Evolutionary conservation across 2,329 filamentous ascomycete species (phyloP).

Genomic region (Fusarium torulosum): DNA sequence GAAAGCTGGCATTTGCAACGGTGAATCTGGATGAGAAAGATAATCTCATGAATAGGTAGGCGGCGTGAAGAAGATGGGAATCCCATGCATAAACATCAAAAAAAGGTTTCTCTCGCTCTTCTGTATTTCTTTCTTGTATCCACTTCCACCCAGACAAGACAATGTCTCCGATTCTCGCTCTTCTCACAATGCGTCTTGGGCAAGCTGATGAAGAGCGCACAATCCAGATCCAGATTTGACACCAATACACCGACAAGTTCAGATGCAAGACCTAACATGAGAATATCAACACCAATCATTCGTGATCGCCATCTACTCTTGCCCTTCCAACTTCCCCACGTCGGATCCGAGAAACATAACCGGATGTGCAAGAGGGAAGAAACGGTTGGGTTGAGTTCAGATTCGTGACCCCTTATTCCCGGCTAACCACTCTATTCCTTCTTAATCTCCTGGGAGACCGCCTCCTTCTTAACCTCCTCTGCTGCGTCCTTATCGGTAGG

Average conservation of each 20-base stretch:
- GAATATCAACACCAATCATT: slow-evolving; percentile 45
- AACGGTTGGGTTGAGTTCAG: slow-evolving; percentile 28
- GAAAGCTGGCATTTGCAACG: slow-evolving; percentile 19
- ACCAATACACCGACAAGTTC: slow-evolving; percentile 47
- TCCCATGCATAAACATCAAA: slow-evolving; percentile 47
- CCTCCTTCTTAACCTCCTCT: slow-evolving; percentile 47
- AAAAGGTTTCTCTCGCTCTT: slow-evolving; percentile 45
- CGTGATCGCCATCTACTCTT: slow-evolving; percentile 27
- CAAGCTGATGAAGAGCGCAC: slow-evolving; percentile 32
- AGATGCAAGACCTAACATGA: slow-evolving; percentile 48
- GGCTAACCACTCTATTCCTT: slow-evolving; percentile 54
- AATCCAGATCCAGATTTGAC: slow-evolving; percentile 41
- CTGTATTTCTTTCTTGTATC: slow-evolving; percentile 40
- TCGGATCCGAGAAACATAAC: slow-evolving; percentile 40
- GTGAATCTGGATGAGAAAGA: slow-evolving; percentile 13
- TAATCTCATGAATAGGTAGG: slow-evolving; percentile 26
- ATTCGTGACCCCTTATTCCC: slow-evolving; percentile 33
- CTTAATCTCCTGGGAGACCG: slow-evolving; percentile 49
- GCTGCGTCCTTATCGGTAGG: slow-evolving; percentile 37
- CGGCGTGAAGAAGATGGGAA: slow-evolving; percentile 35
- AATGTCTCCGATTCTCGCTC: slow-evolving; percentile 29
- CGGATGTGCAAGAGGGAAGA: slow-evolving; percentile 29
- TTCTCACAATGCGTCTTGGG: slow-evolving; percentile 29
- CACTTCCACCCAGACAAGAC: slow-evolving; percentile 19
- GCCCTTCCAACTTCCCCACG: slow-evolving; percentile 24